Conservation (phyloP, 129 eudicot species). For the Helianthus tuberosus region DNA sequence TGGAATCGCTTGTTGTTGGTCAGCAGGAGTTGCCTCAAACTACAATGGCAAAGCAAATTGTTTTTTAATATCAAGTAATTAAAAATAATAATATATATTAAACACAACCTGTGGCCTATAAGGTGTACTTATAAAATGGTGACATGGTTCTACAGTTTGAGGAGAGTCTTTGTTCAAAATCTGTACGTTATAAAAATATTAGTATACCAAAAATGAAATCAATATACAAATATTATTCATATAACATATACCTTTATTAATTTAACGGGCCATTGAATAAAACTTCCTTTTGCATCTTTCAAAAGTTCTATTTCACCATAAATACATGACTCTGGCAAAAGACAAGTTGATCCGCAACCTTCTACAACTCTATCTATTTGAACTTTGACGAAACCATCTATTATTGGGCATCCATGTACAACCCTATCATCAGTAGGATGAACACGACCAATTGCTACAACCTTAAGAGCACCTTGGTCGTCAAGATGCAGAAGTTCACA, state of each 20-base stretch:
- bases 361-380: neutral
- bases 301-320: neutral
- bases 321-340: constrained; percentile 4
- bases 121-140: neutral
- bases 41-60: neutral
- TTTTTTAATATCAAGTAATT: neutral
- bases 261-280: neutral
- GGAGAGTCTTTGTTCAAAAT: neutral
- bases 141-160: neutral
- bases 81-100: neutral
- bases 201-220: neutral
- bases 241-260: neutral
- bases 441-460: neutral
- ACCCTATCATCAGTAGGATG: neutral
- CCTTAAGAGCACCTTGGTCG: neutral
- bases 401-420: neutral
- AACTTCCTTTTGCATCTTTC: neutral
- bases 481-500: neutral
- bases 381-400: neutral
- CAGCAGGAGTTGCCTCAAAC: neutral
- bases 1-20: neutral
- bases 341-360: neutral
- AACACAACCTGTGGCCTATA: neutral
- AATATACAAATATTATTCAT: neutral
- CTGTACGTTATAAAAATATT: neutral